Percentiles rank a stretch among this genome's conserved stretches.
Evolutionary conservation across 345 rosid species (phyloP).

Genomic region (Citrus unshiu): DNA sequence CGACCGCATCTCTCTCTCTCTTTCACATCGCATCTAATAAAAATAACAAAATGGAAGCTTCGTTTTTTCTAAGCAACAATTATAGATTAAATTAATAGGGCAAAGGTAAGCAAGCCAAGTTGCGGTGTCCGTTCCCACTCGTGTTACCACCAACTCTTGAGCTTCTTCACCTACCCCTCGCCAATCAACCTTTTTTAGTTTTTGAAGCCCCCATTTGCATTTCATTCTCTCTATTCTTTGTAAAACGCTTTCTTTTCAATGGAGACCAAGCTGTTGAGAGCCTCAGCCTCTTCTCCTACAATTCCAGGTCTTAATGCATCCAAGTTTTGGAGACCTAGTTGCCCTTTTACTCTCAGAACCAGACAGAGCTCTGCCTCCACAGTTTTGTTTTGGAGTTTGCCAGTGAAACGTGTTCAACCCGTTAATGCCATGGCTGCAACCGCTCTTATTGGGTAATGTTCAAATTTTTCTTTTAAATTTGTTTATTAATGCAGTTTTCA

Average conservation of each 20-base stretch:
- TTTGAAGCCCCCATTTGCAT: background rate
- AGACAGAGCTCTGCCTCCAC: conserved; percentile 4
- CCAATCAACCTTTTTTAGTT: background rate
- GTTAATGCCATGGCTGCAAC: conserved; percentile 31
- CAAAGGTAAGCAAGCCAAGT: too few species aligned
- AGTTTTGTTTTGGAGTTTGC: conserved; percentile 22
- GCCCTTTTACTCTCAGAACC: conserved; percentile 14
- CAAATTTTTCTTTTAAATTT: background rate
- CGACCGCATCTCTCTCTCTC: too few species aligned
- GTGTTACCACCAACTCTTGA: too few species aligned
- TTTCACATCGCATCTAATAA: too few species aligned
- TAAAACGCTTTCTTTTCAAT: conserved; percentile 20
- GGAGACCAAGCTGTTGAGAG: conserved; percentile 49
- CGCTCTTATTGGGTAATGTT: conserved; percentile 43
- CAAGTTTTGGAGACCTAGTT: conserved; percentile 17
- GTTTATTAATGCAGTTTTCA: background rate
- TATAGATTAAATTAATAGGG: too few species aligned
- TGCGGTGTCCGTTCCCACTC: too few species aligned
- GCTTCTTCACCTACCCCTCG: background rate
- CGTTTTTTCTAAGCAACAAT: too few species aligned
- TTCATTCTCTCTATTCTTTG: too few species aligned
- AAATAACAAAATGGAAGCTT: too few species aligned
- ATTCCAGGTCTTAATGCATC: conserved; percentile 23
- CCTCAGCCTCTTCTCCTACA: conserved; percentile 33
- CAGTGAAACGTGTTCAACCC: conserved; percentile 27